Evolutionary conservation across 768 basidiomycete genomes (phyloP), one percentile per base, ranked within the genome.

Genomic region (Sarcodon aspratus): DNA sequence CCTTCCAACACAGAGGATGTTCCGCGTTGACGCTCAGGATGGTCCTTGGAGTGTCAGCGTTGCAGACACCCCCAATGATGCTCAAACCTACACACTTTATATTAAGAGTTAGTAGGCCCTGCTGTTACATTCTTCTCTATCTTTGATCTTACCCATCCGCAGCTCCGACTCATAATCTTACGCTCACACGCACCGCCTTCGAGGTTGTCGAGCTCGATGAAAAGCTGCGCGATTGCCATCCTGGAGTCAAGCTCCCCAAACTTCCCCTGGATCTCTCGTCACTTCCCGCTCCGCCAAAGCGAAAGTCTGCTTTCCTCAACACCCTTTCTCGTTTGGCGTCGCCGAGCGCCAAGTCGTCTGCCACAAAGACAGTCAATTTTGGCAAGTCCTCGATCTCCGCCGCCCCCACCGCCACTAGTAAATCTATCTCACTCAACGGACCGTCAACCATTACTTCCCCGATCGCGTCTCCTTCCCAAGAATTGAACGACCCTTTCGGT

Each of bases 101-200:
- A 79, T 92, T 67, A 92, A 90, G 76, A 92, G 89, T 91, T 66
- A 72, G 86, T 78, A 13, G 45, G 57, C 50, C 48, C 44, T 46
- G 53, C 55, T 52, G 44, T 55, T 56, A 45, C 48, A 33, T 54
- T 57, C 59, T 55, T 60, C 51, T 49, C 51, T 59, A 57, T 48
- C 55, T 31, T 21, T 40, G 21, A 34, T 12, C 11, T 33, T 36
- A 33, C 33, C 11, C 33, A 33, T 51, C 57, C 57, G 37, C 68
- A 89, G 91, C 91, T 17, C 84, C 90, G 31, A 93, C 86, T 18
- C 87, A 92, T 67, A 88, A 90, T 69, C 73, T 92, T 45, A 94
- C 91, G 36, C 79, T 94, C 43, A 85, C 82, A 7, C 80, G 91
- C 51, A 80, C 81, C 49, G 76, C 78, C 44, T 71, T 73, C 55